Evolutionary conservation across 202 grass and related monocot genomes (phyloP).

Genomic region (Setaria italica): DNA sequence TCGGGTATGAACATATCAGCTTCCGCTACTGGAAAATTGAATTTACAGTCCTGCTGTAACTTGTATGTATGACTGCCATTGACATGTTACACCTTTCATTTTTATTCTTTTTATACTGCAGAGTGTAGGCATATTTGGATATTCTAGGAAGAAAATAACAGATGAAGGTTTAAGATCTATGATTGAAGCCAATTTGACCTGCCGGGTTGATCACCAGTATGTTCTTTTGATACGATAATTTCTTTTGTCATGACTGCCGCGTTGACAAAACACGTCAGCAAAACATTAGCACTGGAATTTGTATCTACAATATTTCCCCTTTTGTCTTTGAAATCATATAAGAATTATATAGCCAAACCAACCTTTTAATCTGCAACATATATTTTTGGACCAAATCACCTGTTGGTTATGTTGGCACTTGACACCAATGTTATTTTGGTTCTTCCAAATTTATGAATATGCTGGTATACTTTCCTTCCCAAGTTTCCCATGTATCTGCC

Average conservation of each 20-base stretch:
- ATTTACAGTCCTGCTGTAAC: background rate
- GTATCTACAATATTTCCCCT: background rate
- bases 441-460: conserved; percentile 17
- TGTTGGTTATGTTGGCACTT: background rate
- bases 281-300: background rate
- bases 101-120: conserved; percentile 51
- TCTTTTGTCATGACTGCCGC: background rate
- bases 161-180: conserved; percentile 83
- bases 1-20: conserved; percentile 54
- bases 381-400: background rate
- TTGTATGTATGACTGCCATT: conserved; percentile 13
- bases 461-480: background rate
- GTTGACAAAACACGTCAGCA: background rate
- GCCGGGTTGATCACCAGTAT: conserved; percentile 95
- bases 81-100: conserved; percentile 18
- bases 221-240: conserved; percentile 39
- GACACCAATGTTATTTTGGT: background rate
- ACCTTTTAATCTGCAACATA: background rate
- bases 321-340: conserved; percentile 24
- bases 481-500: background rate
- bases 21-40: conserved; percentile 1
- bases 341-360: background rate
- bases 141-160: conserved; percentile 79
- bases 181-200: conserved; percentile 89
- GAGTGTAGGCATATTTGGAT: conserved; percentile 97